Evolutionary conservation across 2,329 filamentous ascomycete species (phyloP), one percentile per base, ranked within the genome.

Genomic region (Ascochyta lentis): DNA sequence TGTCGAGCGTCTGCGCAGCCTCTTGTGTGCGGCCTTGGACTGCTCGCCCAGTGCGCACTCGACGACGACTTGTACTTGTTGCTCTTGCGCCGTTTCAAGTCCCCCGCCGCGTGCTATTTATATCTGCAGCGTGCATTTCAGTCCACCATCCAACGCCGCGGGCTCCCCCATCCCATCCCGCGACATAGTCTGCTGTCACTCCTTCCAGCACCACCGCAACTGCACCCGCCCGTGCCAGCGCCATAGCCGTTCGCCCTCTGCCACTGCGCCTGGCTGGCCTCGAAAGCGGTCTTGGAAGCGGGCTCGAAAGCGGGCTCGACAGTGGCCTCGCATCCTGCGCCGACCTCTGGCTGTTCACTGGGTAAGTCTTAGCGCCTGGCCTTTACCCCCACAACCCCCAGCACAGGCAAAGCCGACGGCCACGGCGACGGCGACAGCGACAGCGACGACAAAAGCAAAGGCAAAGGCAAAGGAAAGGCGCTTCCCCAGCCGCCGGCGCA

Each of bases 321-420:
- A 40, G 44, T 50, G 33, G 43, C 29, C 54, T 59, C 52, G 54
- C 60, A 58, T 15, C 22, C 43, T 50, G 49, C 56, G 56, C 65
- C 57, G 26, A 54, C 53, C 59, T 59, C 23, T 60, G 35, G 44
- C 60, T 65, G 42, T 68, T 69, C 66, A 73, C 72, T 73, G 73
- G 70, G 65, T 66, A 69, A 70, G 70, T 71, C 51, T 74, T 70
- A 72, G 71, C 72, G 72, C 72, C 72, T 68, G 66, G 52, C 59
- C 56, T 49, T 31, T 26, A 56, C 60, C 61, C 63, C 65, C 67
- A 63, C 65, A 63, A 59, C 61, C 62, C 65, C 66, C 61, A 60
- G 56, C 64, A 58, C 70, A 65, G 41, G 41, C 71, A 19, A 19
- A 19, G 19, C 2, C 19, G 19, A 19, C 19, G 19, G 19, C 19